Percentiles rank a stretch among this genome's conserved stretches.
phyloP scores from a whole-genome alignment of 495 filamentous ascomycete genomes.

The Hyaloscypha variabilis region DNA sequence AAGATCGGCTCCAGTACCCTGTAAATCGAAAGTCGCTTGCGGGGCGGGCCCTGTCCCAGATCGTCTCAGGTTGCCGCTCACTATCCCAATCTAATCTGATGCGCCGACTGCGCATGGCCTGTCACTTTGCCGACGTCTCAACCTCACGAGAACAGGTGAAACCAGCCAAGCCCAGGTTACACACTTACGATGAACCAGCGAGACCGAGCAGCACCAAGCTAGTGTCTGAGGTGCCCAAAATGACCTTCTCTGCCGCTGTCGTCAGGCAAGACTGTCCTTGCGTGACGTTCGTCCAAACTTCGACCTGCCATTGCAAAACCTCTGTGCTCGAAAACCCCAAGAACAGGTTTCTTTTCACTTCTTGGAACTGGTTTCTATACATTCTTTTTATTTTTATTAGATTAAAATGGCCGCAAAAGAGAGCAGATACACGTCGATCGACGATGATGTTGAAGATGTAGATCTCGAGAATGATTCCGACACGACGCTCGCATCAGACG shows the following conservation, averaged over 20 bases:
- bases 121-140: neutral
- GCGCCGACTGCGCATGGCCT: neutral
- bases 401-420: constrained; percentile 5
- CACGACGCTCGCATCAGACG: constrained; percentile 22
- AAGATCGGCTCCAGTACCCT: neutral
- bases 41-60: neutral
- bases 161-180: neutral
- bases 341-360: constrained; percentile 8
- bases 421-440: constrained; percentile 7
- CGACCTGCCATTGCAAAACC: neutral
- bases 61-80: neutral
- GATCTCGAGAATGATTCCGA: constrained; percentile 27
- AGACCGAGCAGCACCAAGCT: neutral
- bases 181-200: too few relatives aligned
- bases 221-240: neutral
- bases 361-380: constrained; percentile 6
- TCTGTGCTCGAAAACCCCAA: neutral
- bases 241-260: neutral
- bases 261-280: neutral
- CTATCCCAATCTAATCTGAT: neutral
- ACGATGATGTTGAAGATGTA: constrained; percentile 8
- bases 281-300: neutral
- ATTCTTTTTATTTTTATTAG: neutral
- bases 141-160: neutral
- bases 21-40: neutral